Evolutionary conservation across 2,329 filamentous ascomycete genomes (phyloP).

Genomic region (Scedosporium minutisporum): DNA sequence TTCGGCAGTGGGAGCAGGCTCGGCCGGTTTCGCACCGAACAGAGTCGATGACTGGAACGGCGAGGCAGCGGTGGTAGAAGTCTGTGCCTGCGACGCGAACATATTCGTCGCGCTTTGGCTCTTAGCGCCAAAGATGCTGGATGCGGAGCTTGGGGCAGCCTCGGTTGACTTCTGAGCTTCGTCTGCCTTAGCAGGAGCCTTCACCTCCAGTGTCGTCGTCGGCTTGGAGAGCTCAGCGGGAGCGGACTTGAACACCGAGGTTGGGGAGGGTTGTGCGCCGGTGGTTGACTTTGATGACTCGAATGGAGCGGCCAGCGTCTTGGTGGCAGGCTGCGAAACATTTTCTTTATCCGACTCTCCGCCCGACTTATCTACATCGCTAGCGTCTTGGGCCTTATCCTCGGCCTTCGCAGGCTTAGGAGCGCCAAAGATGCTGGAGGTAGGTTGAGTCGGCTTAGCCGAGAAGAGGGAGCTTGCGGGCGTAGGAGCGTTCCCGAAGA

Average conservation of each 20-base stretch:
- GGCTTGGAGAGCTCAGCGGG: constrained; percentile 1
- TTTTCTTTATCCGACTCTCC: constrained; percentile 37
- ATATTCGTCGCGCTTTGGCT: constrained; percentile 1
- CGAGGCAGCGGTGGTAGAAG: background rate
- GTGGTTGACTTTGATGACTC: background rate
- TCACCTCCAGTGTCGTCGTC: background rate
- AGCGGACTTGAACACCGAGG: background rate
- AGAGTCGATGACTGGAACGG: constrained; percentile 14
- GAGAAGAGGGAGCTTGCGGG: constrained; percentile 24
- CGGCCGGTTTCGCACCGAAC: constrained; percentile 22
- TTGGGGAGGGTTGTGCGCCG: background rate
- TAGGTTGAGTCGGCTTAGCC: constrained; percentile 22
- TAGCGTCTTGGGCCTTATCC: constrained; percentile 14
- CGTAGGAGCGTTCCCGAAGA: constrained; percentile 15
- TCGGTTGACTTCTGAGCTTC: background rate
- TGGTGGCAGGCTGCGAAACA: constrained; percentile 19
- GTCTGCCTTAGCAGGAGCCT: background rate
- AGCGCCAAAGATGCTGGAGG: constrained; percentile 26
- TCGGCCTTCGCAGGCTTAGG: constrained; percentile 21
- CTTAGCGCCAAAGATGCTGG: constrained; percentile 19
- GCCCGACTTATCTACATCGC: constrained; percentile 21
- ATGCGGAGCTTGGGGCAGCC: background rate
- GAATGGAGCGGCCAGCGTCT: background rate
- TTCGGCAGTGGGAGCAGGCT: constrained; percentile 16
- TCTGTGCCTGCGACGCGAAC: background rate